Evolutionary conservation across 768 basidiomycete species (phyloP), one percentile per base, ranked within the genome.

Genomic region (Chiua virens): DNA sequence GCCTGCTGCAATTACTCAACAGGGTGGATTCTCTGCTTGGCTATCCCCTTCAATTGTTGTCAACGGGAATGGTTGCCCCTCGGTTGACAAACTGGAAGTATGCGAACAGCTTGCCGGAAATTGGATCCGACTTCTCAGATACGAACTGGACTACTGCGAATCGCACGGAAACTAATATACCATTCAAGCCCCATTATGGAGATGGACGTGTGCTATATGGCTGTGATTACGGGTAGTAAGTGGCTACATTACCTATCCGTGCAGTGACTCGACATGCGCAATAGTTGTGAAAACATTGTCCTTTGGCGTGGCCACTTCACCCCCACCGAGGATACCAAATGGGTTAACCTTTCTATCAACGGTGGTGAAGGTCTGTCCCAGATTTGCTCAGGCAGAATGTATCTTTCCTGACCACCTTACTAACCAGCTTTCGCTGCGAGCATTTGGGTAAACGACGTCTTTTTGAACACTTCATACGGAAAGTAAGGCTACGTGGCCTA

Each of bases 161-260:
- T 58, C 83, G 84, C 53, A 87, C 77, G n/a, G 76, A 74, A 20
- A 91, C 91, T 25, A 89, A 87, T 56, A 83, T 86, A 50, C 85
- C 87, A 2, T 74, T 74, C 43, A 81, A 82, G 59, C 86, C 86
- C 5, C 72, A 79, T 53, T 88, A 86, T 55, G 87, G 87, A 1
- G 86, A 89, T 54, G 87, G 87, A 1, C 74, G 86, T 34, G 72
- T 91, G n/a, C 70, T 93, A 25, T 92, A 89, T 66, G 89, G 88
- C 1, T 92, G 89, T 61, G 91, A 92, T 67, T 93, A 93, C 66
- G 87, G 83, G 50, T 93, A 85, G 89, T 91, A 53, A 67, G 85
- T 67, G 38, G 36, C 30, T 23, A 27, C 21, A 5, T 7, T 8
- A 17, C 36, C 28, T 27, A n/a, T n/a, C 28, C 36, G 36, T 60